Percentiles rank a stretch among this genome's conserved stretches.
Conservation (phyloP, 768 basidiomycete species). For the Trichaptum fuscoviolaceum region DNA sequence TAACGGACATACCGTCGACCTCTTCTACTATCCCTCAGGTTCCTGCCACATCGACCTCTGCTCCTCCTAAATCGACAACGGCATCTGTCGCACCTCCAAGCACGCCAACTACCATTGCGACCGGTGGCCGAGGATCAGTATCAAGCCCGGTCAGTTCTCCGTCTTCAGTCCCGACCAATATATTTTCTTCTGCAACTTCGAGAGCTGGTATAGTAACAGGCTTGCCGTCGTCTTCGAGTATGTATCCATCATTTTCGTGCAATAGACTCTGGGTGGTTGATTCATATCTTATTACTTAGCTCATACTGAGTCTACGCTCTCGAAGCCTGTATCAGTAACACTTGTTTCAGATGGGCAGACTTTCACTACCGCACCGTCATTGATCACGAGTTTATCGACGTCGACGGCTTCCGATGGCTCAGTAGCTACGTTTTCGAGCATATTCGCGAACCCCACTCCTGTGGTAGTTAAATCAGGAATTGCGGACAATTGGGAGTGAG, state of each 20-base stretch:
- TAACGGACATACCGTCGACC: background rate
- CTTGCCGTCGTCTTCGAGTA: background rate
- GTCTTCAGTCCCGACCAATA: slow-evolving; percentile 5
- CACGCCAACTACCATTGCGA: background rate
- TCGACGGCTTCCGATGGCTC: slow-evolving; percentile 41
- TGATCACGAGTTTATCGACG: slow-evolving; percentile 42
- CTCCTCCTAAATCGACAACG: background rate
- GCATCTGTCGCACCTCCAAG: background rate
- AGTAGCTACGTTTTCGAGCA: slow-evolving; percentile 44
- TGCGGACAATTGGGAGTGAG: slow-evolving; percentile 22
- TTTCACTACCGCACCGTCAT: slow-evolving; percentile 36
- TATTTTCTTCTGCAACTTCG: slow-evolving; percentile 17
- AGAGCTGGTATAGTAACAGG: slow-evolving; percentile 29
- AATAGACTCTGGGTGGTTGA: background rate
- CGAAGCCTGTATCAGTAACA: slow-evolving; percentile 37
- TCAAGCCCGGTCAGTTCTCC: slow-evolving; percentile 4
- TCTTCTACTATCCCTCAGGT: background rate
- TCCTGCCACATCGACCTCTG: background rate
- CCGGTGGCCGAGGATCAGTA: background rate
- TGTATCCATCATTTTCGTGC: background rate
- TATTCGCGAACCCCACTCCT: slow-evolving; percentile 46
- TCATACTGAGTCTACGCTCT: slow-evolving; percentile 35
- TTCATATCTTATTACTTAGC: background rate
- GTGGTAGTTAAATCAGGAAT: slow-evolving; percentile 18
- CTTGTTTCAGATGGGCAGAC: slow-evolving; percentile 33